These are phyloP conservation scores for Gossypium rotundifolium DNA, from an alignment of 345 rosid genomes.

Conservation along the genomic window DNA sequence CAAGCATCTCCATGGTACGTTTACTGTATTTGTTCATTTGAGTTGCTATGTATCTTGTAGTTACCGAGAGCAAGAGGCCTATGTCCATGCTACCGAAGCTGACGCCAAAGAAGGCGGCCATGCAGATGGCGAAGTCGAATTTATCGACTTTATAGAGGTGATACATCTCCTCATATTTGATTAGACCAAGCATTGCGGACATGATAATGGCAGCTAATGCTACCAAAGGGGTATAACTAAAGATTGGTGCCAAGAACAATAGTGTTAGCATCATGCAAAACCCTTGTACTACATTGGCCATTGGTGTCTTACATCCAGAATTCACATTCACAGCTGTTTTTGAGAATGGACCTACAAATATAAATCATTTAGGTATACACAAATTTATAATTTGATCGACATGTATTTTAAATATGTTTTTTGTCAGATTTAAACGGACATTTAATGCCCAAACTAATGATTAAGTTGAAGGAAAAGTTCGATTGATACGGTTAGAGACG, in stretches of 20 bases:
- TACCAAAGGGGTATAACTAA: conserved; percentile 83
- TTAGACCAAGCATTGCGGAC: conserved; percentile 95
- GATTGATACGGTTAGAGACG: too few relatives aligned
- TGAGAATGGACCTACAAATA: conserved; percentile 73
- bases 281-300: conserved; percentile 79
- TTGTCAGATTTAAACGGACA: too few relatives aligned
- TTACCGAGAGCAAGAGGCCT: conserved; percentile 74
- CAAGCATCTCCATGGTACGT: too few relatives aligned
- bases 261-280: conserved; percentile 78
- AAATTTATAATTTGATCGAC: too few relatives aligned
- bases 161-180: conserved; percentile 54
- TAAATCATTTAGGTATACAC: neutral
- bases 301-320: conserved; percentile 58
- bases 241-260: conserved; percentile 67
- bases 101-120: conserved; percentile 76
- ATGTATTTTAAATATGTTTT: too few relatives aligned
- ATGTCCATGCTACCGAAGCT: conserved; percentile 72
- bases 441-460: too few relatives aligned
- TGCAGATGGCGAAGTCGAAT: conserved; percentile 72
- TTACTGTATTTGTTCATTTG: neutral
- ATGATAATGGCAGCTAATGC: conserved; percentile 84
- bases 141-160: conserved; percentile 73
- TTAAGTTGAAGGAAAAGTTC: too few relatives aligned
- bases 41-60: neutral
- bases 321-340: conserved; percentile 88